Conservation (phyloP, 495 filamentous ascomycete species). For the Trichocladium uniseriatum region DNA sequence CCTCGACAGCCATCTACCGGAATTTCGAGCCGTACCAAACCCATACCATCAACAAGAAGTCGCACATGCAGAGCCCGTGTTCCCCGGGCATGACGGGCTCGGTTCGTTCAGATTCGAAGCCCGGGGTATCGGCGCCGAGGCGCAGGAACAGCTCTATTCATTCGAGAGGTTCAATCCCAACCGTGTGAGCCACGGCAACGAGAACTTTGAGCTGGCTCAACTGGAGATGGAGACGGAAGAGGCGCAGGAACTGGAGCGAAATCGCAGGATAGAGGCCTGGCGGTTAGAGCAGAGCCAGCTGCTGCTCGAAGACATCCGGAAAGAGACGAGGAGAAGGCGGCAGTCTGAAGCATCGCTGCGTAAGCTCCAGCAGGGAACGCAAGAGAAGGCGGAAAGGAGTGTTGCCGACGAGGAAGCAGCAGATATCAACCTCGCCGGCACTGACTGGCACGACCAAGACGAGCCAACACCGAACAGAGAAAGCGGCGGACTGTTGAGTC, state of each 20-base stretch:
- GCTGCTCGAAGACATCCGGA: slow-evolving; percentile 80
- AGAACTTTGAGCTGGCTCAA: slow-evolving; percentile 48
- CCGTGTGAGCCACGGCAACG: slow-evolving; percentile 55
- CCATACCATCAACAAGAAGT: slow-evolving; percentile 31
- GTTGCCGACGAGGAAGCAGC: slow-evolving; percentile 27
- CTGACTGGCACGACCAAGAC: slow-evolving; percentile 37
- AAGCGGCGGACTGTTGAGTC: slow-evolving; percentile 63
- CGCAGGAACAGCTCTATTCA: slow-evolving; percentile 75
- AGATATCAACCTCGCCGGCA: slow-evolving; percentile 20
- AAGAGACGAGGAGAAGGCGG: slow-evolving; percentile 60
- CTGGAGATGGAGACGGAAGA: slow-evolving; percentile 50
- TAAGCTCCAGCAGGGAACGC: slow-evolving; percentile 8
- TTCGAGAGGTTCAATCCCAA: slow-evolving; percentile 75
- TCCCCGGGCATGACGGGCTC: slow-evolving; percentile 86
- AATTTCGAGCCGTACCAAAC: slow-evolving; percentile 61
- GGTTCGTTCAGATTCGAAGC: slow-evolving; percentile 60
- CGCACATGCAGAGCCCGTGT: slow-evolving; percentile 44
- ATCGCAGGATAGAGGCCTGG: slow-evolving; percentile 81
- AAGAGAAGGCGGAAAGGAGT: slow-evolving; percentile 16
- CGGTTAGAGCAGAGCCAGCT: slow-evolving; percentile 79
- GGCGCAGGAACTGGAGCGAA: slow-evolving; percentile 55
- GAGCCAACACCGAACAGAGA: slow-evolving; percentile 25
- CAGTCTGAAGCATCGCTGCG: slow-evolving; percentile 27
- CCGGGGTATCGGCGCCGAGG: slow-evolving; percentile 32
- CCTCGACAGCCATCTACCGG: slow-evolving; percentile 78